A percentile compares a stretch with the other conserved stretches of the same genome.
Conservation (phyloP, 768 basidiomycete species). For the Jaapia argillacea region DNA sequence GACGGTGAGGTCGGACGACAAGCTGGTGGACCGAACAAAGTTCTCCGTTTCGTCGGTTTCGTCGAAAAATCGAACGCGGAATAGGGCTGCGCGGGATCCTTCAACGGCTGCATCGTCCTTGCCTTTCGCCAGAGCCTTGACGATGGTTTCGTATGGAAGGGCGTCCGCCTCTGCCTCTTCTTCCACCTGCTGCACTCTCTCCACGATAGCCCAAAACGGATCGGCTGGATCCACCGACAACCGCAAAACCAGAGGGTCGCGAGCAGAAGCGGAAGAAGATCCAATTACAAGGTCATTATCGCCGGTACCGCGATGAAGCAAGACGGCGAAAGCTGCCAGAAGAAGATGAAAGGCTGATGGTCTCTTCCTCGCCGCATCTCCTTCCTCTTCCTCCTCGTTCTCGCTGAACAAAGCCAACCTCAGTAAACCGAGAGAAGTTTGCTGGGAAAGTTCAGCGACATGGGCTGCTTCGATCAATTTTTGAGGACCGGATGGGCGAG, state of each 20-base stretch:
- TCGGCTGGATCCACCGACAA: constrained; percentile 76
- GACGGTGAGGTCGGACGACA: constrained; percentile 89
- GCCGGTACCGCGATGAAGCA: constrained; percentile 91
- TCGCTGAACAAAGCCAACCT: constrained; percentile 74
- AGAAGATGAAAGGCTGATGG: constrained; percentile 89
- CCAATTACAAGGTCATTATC: constrained; percentile 92
- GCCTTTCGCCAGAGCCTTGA: constrained; percentile 54
- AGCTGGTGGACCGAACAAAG: constrained; percentile 70
- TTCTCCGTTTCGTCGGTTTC: constrained; percentile 69
- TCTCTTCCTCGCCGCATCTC: constrained; percentile 29
- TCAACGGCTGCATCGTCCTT: constrained; percentile 50
- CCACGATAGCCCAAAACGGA: constrained; percentile 83
- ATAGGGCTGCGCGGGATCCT: constrained; percentile 44
- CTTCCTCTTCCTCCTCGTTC: constrained; percentile 36
- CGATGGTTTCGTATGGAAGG: constrained; percentile 71
- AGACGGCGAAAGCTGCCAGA: constrained; percentile 82
- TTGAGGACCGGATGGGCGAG: constrained; percentile 62
- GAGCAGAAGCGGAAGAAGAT: constrained; percentile 67
- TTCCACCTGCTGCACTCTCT: constrained; percentile 78
- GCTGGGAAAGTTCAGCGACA: constrained; percentile 57
- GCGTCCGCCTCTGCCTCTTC: constrained; percentile 73
- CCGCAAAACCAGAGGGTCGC: constrained; percentile 77
- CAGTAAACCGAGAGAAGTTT: constrained; percentile 68
- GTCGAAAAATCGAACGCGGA: constrained; percentile 95
- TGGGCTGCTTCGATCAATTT: constrained; percentile 83